phyloP scores from a whole-genome alignment of 164 flowering plant genomes.

The Aristolochia californica region DNA sequence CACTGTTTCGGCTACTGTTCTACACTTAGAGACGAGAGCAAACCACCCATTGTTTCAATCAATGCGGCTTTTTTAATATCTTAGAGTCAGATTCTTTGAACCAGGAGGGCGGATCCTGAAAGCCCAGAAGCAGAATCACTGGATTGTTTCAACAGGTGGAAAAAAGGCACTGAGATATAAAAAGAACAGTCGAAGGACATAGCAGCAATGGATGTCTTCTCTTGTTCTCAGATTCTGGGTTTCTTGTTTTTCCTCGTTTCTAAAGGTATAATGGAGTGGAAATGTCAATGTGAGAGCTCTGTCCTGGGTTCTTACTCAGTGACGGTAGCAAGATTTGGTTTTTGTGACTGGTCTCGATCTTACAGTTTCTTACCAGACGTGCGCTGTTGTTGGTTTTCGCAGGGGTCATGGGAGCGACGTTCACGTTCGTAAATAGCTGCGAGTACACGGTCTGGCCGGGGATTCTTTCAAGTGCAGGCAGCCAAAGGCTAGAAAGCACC shows the following conservation, averaged over 20 bases:
- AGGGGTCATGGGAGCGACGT: slow-evolving; percentile 48
- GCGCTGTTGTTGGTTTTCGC: not conserved
- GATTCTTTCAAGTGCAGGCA: slow-evolving; percentile 52
- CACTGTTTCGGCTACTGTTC: slow-evolving; percentile 1
- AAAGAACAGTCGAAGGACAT: not conserved
- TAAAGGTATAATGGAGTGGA: slow-evolving; percentile 1
- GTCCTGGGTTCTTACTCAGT: not conserved
- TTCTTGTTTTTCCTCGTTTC: slow-evolving; percentile 1
- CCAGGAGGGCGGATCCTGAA: not conserved
- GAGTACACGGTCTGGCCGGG: slow-evolving; percentile 87
- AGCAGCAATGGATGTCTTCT: not conserved
- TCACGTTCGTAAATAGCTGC: slow-evolving; percentile 75
- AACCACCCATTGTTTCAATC: slow-evolving; percentile 7
- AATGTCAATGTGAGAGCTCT: not conserved
- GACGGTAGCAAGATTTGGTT: not conserved
- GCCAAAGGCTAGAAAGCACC: slow-evolving; percentile 41
- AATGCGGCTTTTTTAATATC: slow-evolving; percentile 2
- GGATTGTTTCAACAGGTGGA: not conserved
- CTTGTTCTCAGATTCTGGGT: slow-evolving; percentile 1
- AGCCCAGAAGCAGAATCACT: not conserved
- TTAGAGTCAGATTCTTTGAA: not conserved
- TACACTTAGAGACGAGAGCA: not conserved
- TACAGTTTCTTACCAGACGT: not conserved
- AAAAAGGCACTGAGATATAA: not conserved
- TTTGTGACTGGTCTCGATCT: not conserved